Conservation (phyloP, 208 protist species). For the Trichomonas vaginalis region DNA sequence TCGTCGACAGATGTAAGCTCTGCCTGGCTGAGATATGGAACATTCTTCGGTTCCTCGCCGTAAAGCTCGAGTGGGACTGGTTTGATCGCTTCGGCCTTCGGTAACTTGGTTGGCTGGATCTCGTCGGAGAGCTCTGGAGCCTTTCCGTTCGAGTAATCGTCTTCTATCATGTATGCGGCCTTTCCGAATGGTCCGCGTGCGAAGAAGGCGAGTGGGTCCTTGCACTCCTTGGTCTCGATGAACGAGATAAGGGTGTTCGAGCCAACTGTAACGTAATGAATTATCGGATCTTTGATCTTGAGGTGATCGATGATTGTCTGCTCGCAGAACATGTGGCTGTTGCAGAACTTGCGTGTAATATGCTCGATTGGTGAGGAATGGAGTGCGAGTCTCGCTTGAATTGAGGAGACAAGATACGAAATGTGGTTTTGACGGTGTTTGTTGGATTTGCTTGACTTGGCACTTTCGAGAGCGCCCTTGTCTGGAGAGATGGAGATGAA, state of each 20-base stretch:
- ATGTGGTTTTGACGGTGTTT: neutral
- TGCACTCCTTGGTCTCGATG: neutral
- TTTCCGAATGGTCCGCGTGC: neutral
- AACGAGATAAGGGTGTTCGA: neutral
- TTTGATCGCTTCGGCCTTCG: neutral
- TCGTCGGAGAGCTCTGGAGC: neutral
- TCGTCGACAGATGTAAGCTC: neutral
- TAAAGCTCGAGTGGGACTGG: neutral
- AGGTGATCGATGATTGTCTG: neutral
- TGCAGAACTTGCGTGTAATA: neutral
- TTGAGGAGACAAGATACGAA: neutral
- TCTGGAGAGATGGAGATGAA: too few species aligned
- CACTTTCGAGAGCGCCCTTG: neutral
- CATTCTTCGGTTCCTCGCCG: neutral
- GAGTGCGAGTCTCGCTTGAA: neutral
- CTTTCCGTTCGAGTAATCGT: neutral
- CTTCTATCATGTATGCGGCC: neutral
- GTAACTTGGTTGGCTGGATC: neutral
- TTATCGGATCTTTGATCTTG: neutral
- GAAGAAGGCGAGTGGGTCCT: neutral
- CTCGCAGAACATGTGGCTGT: neutral
- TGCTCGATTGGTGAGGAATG: neutral
- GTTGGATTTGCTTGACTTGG: neutral
- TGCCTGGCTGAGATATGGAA: neutral
- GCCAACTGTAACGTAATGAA: neutral